These are phyloP conservation scores for Suillus alpinus DNA, from an alignment of 768 basidiomycete species.

Conservation along the genomic window DNA sequence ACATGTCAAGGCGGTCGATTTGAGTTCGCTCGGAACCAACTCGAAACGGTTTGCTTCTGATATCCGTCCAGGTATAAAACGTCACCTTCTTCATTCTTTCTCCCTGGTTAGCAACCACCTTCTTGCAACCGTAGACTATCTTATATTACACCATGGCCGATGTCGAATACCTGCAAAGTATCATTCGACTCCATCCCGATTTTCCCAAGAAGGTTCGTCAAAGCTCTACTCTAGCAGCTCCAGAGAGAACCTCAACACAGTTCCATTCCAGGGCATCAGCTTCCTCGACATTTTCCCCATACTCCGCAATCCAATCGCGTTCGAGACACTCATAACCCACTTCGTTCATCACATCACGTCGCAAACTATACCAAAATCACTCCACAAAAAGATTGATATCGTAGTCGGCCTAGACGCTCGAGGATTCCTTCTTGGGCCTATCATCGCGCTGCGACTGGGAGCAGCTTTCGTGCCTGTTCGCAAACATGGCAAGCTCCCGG, in stretches of 20 bases:
- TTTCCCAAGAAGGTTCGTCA: conserved; percentile 84
- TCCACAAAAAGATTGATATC: conserved; percentile 76
- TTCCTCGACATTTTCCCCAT: conserved; percentile 97
- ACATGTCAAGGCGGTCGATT: neutral
- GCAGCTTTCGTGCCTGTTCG: conserved; percentile 96
- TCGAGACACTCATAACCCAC: conserved; percentile 90
- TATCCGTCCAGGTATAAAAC: neutral
- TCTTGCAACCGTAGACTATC: neutral
- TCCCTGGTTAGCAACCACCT: neutral
- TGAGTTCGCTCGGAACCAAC: neutral
- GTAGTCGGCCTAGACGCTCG: conserved; percentile 95
- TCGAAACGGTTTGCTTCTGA: neutral
- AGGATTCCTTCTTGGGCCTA: conserved; percentile 92
- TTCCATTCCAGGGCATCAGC: conserved; percentile 66
- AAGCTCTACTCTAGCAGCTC: neutral
- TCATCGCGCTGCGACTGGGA: conserved; percentile 85
- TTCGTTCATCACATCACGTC: conserved; percentile 83
- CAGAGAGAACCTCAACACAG: neutral
- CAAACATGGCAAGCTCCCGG: conserved; percentile 94
- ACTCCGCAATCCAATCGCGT: conserved; percentile 78
- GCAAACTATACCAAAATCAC: conserved; percentile 59
- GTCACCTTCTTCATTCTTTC: neutral
- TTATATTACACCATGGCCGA: conserved; percentile 56
- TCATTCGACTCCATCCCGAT: conserved; percentile 62
- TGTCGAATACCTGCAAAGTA: conserved; percentile 63